Evolutionary conservation across 2,329 filamentous ascomycete genomes (phyloP).

Genomic region (Albophoma yamanashiensis): DNA sequence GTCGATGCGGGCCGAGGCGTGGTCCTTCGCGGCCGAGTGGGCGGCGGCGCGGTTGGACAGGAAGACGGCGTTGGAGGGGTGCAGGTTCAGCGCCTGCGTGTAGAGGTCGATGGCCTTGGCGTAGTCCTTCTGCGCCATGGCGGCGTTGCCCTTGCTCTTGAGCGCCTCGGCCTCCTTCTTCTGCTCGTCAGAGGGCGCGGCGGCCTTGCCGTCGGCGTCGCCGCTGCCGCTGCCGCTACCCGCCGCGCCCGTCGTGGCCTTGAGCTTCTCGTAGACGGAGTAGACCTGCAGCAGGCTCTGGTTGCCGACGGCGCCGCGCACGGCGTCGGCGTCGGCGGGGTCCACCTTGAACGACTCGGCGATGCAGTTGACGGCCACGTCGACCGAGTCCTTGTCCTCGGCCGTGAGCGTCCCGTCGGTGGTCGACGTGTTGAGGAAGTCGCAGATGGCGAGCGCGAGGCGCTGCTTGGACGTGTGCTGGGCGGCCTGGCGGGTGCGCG

Average conservation of each 20-base stretch:
- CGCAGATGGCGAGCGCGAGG: slow-evolving; percentile 92
- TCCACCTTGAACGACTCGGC: slow-evolving; percentile 93
- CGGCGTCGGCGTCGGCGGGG: slow-evolving; percentile 60
- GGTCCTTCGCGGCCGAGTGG: slow-evolving; percentile 74
- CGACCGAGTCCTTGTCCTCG: slow-evolving; percentile 88
- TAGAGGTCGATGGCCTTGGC: slow-evolving; percentile 71
- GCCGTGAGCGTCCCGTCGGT: slow-evolving; percentile 79
- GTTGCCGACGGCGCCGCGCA: slow-evolving; percentile 67
- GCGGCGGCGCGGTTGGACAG: slow-evolving; percentile 95
- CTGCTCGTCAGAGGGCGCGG: slow-evolving; percentile 33
- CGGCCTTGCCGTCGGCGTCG: slow-evolving; percentile 8
- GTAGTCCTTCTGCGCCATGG: slow-evolving; percentile 94
- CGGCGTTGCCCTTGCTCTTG: slow-evolving; percentile 85
- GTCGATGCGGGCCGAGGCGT: slow-evolving; percentile 74
- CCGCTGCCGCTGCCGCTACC: slow-evolving; percentile 5
- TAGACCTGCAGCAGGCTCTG: slow-evolving; percentile 90
- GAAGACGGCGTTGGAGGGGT: slow-evolving; percentile 87
- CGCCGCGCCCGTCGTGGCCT: slow-evolving; percentile 37
- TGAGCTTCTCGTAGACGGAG: slow-evolving; percentile 91
- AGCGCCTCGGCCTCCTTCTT: slow-evolving; percentile 78
- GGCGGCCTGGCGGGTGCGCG: slow-evolving; percentile 13
- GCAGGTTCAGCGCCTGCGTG: slow-evolving; percentile 70
- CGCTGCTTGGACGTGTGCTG: slow-evolving; percentile 56
- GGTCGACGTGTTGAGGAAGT: slow-evolving; percentile 78
- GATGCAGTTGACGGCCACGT: slow-evolving; percentile 91